Conservation (phyloP, 1,139 yeast genomes). For the Kurtzmaniella quercitrusa region DNA sequence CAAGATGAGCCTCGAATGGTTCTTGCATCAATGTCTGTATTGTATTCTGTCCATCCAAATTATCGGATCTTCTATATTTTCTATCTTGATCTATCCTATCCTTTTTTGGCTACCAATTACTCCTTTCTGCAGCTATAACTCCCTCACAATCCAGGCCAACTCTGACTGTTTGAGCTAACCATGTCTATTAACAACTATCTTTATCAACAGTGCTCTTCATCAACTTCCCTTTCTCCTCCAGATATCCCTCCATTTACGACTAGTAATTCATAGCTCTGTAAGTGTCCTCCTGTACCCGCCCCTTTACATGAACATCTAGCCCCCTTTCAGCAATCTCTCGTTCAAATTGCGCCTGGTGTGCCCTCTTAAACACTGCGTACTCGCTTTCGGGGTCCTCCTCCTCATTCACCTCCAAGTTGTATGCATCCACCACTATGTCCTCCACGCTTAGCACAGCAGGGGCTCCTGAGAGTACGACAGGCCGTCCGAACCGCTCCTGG, state of each 20-base stretch:
- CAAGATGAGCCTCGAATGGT: too few relatives aligned
- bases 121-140: too few relatives aligned
- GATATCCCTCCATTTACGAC: too few relatives aligned
- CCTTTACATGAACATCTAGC: background rate
- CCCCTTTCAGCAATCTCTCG: slow-evolving; percentile 22
- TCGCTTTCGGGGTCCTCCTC: slow-evolving; percentile 12
- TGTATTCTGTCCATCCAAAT: too few relatives aligned
- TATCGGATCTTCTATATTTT: too few relatives aligned
- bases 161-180: too few relatives aligned
- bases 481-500: background rate
- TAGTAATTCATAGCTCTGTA: background rate
- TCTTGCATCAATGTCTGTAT: too few relatives aligned
- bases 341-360: slow-evolving; percentile 19
- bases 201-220: background rate
- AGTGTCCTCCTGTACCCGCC: background rate
- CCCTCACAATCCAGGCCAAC: too few relatives aligned
- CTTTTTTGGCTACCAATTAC: too few relatives aligned
- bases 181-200: background rate
- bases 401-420: slow-evolving; percentile 13
- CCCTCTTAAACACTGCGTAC: slow-evolving; percentile 15
- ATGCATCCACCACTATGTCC: slow-evolving; percentile 17
- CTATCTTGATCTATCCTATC: too few relatives aligned
- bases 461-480: background rate
- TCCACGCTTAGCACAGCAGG: slow-evolving; percentile 5
- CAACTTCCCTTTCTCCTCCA: too few relatives aligned